Evolutionary conservation across 768 basidiomycete genomes (phyloP), one percentile per base, ranked within the genome.

Genomic region (Candolleomyces eurysporus): DNA sequence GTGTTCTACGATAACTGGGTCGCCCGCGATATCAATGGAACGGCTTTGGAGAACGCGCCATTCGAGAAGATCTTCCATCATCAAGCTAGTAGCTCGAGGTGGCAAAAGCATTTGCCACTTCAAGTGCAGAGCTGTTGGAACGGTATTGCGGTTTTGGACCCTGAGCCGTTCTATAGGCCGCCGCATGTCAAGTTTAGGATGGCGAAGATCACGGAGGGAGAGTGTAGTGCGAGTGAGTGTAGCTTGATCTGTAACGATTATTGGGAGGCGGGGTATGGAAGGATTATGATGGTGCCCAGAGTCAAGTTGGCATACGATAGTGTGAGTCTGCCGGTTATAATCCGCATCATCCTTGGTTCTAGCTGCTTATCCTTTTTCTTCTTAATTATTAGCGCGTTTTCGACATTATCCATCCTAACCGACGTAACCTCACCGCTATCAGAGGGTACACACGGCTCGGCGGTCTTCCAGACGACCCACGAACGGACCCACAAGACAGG

Each of bases 1-100:
- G 96, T 98, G 17, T 98, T 98, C 73, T 98, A 98, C 77, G 93
- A 94, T 72, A 96, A 95, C 73, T 98, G 96, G 96, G 96, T 99
- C 21, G 95, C 96, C 1, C 85, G 96, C 45, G 96, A 99, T 73
- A 93, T 99, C 80, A 99, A 99, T 75, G 96, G 96, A 22, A 98
- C 96, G 0, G 96, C 96, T 0, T 82, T 99, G 57, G 96, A 99
- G 75, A 99, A 99, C 72, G 95, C 95, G 0, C 96, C 96, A 0
- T 99, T 99, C 66, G 96, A 98, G 73, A 74, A 82, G 61, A 89
- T 99, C 63, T 97, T 99, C 83, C 95, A 94, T 71, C 88, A 98
- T 68, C 71, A 81, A 5, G 75, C 85, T 26, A 91, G 91, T 2
- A 83, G 87, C 13, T 79, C 85, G 48, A 86, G 94, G 32, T 99